These are phyloP conservation scores for Podospora anserina DNA, from an alignment of 495 filamentous ascomycete species.

Conservation along the genomic window DNA sequence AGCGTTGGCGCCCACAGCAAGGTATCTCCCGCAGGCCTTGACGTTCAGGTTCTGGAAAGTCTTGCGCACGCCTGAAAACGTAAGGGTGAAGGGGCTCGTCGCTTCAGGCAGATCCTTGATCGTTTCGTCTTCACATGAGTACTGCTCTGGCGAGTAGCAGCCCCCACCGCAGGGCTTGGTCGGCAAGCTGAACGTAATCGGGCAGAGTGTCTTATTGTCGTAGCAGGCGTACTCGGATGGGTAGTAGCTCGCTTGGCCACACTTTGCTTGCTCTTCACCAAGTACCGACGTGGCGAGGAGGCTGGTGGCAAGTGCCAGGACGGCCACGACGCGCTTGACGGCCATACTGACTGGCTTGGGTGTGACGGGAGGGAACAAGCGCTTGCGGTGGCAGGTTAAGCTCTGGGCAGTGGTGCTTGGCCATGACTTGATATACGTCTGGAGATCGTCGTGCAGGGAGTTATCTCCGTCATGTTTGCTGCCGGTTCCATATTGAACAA, in stretches of 20 bases:
- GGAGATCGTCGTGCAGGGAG: background rate
- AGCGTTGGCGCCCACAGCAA: slow-evolving; percentile 20
- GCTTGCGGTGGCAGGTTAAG: background rate
- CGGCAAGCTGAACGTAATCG: slow-evolving; percentile 13
- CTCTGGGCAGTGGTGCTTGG: background rate
- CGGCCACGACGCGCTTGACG: background rate
- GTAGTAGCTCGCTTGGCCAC: slow-evolving; percentile 13
- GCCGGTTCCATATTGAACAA: background rate
- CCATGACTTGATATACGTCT: background rate
- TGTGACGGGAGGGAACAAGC: background rate
- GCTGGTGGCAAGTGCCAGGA: background rate
- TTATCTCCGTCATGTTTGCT: background rate
- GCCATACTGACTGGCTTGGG: background rate
- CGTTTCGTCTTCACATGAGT: slow-evolving; percentile 10
- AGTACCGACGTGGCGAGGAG: background rate
- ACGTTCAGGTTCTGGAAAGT: slow-evolving; percentile 11
- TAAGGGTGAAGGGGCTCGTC: slow-evolving; percentile 10
- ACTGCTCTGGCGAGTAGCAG: slow-evolving; percentile 15
- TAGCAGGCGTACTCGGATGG: slow-evolving; percentile 21
- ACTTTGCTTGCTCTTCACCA: slow-evolving; percentile 1
- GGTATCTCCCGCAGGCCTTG: slow-evolving; percentile 18
- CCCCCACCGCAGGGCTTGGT: slow-evolving; percentile 15
- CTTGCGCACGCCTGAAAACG: background rate
- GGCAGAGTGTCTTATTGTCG: slow-evolving; percentile 18
- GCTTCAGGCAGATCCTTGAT: slow-evolving; percentile 10